Evolutionary conservation across 108 stramenopile species (phyloP).

Genomic region (Cyclotella cryptica): DNA sequence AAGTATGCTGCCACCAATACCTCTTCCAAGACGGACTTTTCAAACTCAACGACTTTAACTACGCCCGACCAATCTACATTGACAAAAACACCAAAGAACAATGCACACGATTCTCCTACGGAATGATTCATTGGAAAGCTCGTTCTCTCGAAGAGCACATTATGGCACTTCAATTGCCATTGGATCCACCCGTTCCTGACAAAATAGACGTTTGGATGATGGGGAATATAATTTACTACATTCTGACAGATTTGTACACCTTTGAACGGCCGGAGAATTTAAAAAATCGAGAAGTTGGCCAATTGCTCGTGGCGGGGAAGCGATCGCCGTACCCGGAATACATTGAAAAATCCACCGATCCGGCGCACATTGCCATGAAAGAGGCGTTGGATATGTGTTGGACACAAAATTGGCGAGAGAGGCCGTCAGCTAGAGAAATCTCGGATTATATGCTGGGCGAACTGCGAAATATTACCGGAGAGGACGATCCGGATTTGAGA

Average conservation of each 20-base stretch:
- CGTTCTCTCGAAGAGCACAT: slow-evolving; percentile 47
- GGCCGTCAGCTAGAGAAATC: slow-evolving; percentile 42
- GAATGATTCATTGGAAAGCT: slow-evolving; percentile 48
- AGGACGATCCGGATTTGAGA: slow-evolving; percentile 44
- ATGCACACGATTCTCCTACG: slow-evolving; percentile 27
- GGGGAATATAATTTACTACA: slow-evolving; percentile 51
- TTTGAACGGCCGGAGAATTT: slow-evolving; percentile 53
- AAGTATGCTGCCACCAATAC: slow-evolving; percentile 63
- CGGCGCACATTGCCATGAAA: slow-evolving; percentile 46
- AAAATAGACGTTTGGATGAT: slow-evolving; percentile 58
- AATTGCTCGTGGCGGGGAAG: slow-evolving; percentile 36
- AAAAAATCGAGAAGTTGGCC: slow-evolving; percentile 16
- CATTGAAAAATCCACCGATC: slow-evolving; percentile 43
- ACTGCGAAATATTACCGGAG: slow-evolving; percentile 39
- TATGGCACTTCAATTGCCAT: not conserved
- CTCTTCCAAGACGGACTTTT: slow-evolving; percentile 62
- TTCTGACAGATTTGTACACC: slow-evolving; percentile 47
- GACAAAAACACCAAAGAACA: slow-evolving; percentile 28
- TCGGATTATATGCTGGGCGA: slow-evolving; percentile 43
- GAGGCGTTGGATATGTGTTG: slow-evolving; percentile 58
- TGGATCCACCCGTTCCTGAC: slow-evolving; percentile 34
- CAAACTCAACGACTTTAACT: slow-evolving; percentile 68
- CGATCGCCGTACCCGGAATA: slow-evolving; percentile 40
- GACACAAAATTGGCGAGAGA: slow-evolving; percentile 44
- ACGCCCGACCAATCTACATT: slow-evolving; percentile 43